phyloP scores from a whole-genome alignment of 2,329 filamentous ascomycete genomes.

The Fonsecaea monophora region DNA sequence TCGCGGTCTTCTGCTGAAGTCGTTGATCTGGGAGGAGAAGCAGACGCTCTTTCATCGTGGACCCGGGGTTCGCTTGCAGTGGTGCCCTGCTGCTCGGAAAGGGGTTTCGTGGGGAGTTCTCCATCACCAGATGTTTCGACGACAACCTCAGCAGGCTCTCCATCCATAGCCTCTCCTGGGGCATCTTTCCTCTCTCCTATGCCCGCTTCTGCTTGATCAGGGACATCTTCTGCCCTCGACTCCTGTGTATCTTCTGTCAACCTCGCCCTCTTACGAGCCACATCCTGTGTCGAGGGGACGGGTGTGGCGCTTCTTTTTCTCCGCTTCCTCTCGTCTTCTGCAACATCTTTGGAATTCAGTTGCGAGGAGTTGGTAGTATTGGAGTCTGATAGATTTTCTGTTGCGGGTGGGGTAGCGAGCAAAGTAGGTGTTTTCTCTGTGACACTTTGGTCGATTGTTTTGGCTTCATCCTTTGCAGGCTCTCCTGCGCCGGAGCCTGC shows the following conservation, averaged over 20 bases:
- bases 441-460: neutral
- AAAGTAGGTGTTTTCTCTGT: neutral
- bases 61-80: neutral
- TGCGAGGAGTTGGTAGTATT: constrained; percentile 26
- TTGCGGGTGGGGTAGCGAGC: constrained; percentile 1
- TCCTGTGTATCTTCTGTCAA: constrained; percentile 44
- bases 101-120: constrained; percentile 6
- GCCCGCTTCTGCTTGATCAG: constrained; percentile 32
- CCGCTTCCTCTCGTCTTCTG: constrained; percentile 67
- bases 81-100: neutral
- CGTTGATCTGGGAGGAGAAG: constrained; percentile 36
- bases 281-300: constrained; percentile 60
- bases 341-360: constrained; percentile 42
- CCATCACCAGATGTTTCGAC: constrained; percentile 47
- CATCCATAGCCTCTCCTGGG: constrained; percentile 13
- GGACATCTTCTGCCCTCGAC: constrained; percentile 36
- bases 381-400: constrained; percentile 13
- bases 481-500: neutral
- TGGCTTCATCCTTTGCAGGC: neutral
- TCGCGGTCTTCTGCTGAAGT: constrained; percentile 47
- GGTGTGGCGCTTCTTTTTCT: constrained; percentile 72
- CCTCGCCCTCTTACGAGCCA: constrained; percentile 63
- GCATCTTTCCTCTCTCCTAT: constrained; percentile 39
- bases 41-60: neutral
- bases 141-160: neutral